Evolutionary conservation across 1,284 basidiomycete genomes (phyloP).

Genomic region (Dichomitus squalens): DNA sequence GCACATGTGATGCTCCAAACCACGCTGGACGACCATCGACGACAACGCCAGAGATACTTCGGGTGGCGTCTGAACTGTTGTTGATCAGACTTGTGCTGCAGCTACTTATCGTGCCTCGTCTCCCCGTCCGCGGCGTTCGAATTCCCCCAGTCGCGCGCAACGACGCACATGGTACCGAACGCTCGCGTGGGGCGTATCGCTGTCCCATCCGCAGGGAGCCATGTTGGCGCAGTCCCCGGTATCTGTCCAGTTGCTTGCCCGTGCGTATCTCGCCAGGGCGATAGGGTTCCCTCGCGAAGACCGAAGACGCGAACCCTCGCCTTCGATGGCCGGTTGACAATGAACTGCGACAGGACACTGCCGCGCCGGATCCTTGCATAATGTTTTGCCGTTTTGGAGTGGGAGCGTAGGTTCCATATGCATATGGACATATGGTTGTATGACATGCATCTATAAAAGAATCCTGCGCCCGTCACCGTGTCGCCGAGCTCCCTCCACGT

Average conservation of each 20-base stretch:
- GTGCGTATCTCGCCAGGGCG: background rate
- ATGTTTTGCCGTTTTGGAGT: background rate
- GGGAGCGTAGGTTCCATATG: background rate
- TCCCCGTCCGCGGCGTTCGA: background rate
- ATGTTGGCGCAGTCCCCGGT: background rate
- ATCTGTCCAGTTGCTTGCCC: background rate
- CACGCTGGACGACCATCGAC: background rate
- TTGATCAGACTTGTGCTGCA: background rate
- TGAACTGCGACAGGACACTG: background rate
- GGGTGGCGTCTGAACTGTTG: background rate
- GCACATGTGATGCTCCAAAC: slow-evolving; percentile 9
- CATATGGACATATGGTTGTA: background rate
- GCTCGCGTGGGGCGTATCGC: background rate
- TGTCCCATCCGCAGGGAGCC: background rate
- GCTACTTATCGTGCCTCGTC: background rate
- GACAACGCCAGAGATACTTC: background rate
- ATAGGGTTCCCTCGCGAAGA: background rate
- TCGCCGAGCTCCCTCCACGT: background rate
- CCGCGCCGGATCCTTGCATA: too few species aligned
- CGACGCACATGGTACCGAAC: background rate
- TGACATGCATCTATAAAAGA: background rate
- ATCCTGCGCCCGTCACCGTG: background rate
- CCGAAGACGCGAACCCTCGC: background rate
- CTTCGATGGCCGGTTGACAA: background rate
- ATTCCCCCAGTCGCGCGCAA: background rate